Evolutionary conservation across 257 asterid species (phyloP), one percentile per base, ranked within the genome.

Genomic region (Solanum raphanifolium): DNA sequence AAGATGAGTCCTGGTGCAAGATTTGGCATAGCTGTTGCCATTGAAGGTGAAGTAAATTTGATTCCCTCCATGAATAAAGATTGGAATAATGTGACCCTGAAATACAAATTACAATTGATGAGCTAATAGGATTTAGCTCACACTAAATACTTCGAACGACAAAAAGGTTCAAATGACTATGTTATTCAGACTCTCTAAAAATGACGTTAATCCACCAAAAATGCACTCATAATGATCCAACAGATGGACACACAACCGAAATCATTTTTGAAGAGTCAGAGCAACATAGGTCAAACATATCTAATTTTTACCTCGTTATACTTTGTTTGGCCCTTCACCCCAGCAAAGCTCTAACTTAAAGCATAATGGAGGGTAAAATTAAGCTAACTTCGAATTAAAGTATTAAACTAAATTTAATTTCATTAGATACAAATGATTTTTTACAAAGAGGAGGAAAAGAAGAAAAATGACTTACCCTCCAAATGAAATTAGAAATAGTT

Each of bases 11-110:
- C 99, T 21, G 99, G 99, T 43, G 97, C 96, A 79, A 96, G 94
- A 87, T 96, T 96, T 66, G 99, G 99, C 99, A 96, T 96, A 65
- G 99, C 99, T 41, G 98, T 96, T 21, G 98, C 99, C 87, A 96
- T 89, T 86, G 98, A 94, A 46, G 99, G 98, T 78, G 98, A 94
- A 55, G 99, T 95, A 18, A 94, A 93, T 48, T 86, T 86, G 74
- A 95, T 94, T 27, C 99, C 99, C 88, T 94, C 93, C 91, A 96
- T 91, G 89, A 94, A 91, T 89, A 96, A 87, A 79, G 94, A 88
- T 89, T 96, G 98, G 87, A 93, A 96, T 29, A 96, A 89, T 16
- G 99, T 95, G 81, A 94, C 95, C 92, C 99, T 96, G 90, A 25
- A 32, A 78, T 41, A 66, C 68, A 65, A 78, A 58, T 36, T 3